A percentile compares a stretch with the other conserved stretches of the same genome.
These are phyloP conservation scores for Aspergillus persii DNA, from an alignment of 2,329 filamentous ascomycete genomes.

Conservation along the genomic window DNA sequence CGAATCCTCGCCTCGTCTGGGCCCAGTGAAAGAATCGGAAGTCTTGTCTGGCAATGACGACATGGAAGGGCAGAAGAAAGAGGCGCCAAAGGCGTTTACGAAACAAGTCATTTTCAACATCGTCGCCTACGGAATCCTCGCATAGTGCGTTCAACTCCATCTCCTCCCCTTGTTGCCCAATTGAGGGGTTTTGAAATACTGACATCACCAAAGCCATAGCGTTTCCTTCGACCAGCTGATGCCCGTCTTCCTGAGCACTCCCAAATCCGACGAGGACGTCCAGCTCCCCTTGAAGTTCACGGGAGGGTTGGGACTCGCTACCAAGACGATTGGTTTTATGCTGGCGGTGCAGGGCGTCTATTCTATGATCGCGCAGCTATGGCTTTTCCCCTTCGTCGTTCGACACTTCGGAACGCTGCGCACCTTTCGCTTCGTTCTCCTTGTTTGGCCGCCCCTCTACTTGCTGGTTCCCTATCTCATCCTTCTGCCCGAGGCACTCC, in stretches of 20 bases:
- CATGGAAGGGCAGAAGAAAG: slow-evolving; percentile 42
- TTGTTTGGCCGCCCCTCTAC: slow-evolving; percentile 85
- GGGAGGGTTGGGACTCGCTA: slow-evolving; percentile 79
- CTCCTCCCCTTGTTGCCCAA: background rate
- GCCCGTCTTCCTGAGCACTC: slow-evolving; percentile 82
- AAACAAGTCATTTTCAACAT: slow-evolving; percentile 84
- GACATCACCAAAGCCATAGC: slow-evolving; percentile 67
- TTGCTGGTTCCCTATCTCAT: slow-evolving; percentile 84
- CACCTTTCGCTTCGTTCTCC: slow-evolving; percentile 76
- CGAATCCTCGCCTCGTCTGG: slow-evolving; percentile 53
- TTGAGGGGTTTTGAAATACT: slow-evolving; percentile 45
- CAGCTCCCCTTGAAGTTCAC: slow-evolving; percentile 82
- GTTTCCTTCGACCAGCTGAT: slow-evolving; percentile 95
- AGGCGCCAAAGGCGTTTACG: slow-evolving; percentile 67
- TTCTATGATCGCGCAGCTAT: slow-evolving; percentile 80
- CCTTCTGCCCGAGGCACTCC: slow-evolving; percentile 69
- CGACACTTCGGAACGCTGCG: slow-evolving; percentile 72
- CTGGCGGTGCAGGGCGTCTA: slow-evolving; percentile 86
- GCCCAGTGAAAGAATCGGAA: slow-evolving; percentile 30
- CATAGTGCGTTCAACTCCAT: slow-evolving; percentile 68
- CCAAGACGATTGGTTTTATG: slow-evolving; percentile 81
- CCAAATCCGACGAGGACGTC: slow-evolving; percentile 49
- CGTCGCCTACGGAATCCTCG: slow-evolving; percentile 83
- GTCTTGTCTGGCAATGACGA: slow-evolving; percentile 38
- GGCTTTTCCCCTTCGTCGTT: slow-evolving; percentile 78